Conservation (phyloP, 2,329 filamentous ascomycete species). For the Plenodomus biglobosus region DNA sequence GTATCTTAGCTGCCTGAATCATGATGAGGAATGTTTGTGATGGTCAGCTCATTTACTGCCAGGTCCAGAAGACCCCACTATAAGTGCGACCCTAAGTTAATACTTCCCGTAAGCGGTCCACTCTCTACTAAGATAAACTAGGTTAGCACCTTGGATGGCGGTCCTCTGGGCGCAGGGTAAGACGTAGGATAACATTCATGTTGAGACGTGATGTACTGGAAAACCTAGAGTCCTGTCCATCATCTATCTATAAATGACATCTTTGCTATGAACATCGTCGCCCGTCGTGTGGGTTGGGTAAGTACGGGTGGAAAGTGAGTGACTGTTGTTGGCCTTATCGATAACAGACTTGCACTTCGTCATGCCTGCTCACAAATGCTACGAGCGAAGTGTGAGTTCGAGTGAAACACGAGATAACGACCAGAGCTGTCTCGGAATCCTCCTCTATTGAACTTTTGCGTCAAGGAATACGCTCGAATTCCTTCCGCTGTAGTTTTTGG, state of each 20-base stretch:
- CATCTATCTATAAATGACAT: too few relatives aligned
- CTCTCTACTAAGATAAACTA: not conserved
- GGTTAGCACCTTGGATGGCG: not conserved
- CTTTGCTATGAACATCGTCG: too few relatives aligned
- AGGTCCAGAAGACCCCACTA: constrained; percentile 1
- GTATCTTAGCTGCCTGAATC: constrained; percentile 51
- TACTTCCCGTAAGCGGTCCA: not conserved
- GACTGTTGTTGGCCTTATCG: not conserved
- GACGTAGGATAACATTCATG: too few relatives aligned
- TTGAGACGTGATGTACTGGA: too few relatives aligned
- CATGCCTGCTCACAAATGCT: not conserved
- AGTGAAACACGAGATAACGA: not conserved
- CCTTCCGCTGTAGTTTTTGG: not conserved
- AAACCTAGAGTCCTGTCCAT: too few relatives aligned
- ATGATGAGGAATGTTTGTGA: constrained; percentile 23
- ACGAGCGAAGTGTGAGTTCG: not conserved
- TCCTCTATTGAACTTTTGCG: too few relatives aligned
- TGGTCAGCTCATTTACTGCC: not conserved
- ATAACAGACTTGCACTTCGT: not conserved
- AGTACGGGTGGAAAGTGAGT: not conserved
- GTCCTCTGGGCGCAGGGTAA: too few relatives aligned
- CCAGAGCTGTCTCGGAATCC: not conserved
- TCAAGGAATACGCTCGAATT: too few relatives aligned
- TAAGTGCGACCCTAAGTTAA: not conserved
- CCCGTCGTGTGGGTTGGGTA: too few relatives aligned